Evolutionary conservation across 202 grass and related monocot species (phyloP).

Genomic region (Setaria viridis): DNA sequence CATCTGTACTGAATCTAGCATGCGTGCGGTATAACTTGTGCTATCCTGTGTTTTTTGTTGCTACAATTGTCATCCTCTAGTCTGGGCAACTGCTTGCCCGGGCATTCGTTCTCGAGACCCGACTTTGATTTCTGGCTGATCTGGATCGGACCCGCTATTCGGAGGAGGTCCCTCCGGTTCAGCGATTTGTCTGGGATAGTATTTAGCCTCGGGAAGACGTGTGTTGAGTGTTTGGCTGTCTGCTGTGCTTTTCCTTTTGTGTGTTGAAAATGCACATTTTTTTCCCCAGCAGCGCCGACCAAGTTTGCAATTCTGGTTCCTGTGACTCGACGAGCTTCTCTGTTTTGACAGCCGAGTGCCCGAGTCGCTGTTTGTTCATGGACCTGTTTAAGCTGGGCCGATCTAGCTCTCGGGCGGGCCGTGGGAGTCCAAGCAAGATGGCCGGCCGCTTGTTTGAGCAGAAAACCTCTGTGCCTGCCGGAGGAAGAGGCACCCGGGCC

Average conservation of each 20-base stretch:
- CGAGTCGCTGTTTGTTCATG: not conserved
- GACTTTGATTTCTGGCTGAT: not conserved
- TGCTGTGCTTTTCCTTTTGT: not conserved
- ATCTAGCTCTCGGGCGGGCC: not conserved
- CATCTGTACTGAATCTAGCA: not conserved
- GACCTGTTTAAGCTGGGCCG: not conserved
- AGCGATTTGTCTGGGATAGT: no score
- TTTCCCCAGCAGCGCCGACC: no score
- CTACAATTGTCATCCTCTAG: not conserved
- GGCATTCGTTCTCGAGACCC: not conserved
- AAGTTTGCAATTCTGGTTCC: not conserved
- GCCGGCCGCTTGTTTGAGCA: not conserved
- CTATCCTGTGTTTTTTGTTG: not conserved
- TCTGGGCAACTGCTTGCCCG: not conserved
- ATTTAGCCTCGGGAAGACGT: no score
- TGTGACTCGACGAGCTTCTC: no score
- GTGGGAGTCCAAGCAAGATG: no score
- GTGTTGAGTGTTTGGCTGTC: not conserved
- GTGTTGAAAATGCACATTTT: no score
- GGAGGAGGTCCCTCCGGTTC: no score
- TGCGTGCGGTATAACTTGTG: not conserved
- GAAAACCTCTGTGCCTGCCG: not conserved
- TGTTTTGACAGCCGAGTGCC: no score
- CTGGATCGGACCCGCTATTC: not conserved
- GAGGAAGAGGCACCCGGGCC: no score